Percentiles rank a stretch among this genome's conserved stretches.
Evolutionary conservation across 1,139 yeast genomes (phyloP).

Genomic region (Diutina catenulata): DNA sequence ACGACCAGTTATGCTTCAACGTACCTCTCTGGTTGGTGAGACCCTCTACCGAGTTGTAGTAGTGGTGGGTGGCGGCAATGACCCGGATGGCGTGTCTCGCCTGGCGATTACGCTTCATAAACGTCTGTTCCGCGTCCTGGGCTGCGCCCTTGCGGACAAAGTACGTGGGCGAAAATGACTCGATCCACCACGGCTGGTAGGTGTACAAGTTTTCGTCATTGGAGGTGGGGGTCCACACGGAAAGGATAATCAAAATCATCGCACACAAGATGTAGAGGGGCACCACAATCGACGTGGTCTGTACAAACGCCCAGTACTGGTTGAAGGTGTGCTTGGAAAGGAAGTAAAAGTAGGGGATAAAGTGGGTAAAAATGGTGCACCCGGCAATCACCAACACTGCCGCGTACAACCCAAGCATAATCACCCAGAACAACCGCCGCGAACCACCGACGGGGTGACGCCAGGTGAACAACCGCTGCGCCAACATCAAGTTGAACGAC

Average conservation of each 20-base stretch:
- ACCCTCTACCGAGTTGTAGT: conserved; percentile 31
- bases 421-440: conserved; percentile 37
- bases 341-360: conserved; percentile 51
- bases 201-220: conserved; percentile 44
- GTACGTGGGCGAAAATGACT: conserved; percentile 45
- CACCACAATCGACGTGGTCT: conserved; percentile 6
- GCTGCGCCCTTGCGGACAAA: conserved; percentile 40
- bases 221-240: conserved; percentile 43
- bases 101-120: conserved; percentile 36
- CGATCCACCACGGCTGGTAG: conserved; percentile 75
- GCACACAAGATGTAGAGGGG: neutral
- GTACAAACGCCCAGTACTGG: neutral
- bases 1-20: conserved; percentile 37
- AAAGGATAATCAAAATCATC: neutral
- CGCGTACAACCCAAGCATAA: conserved; percentile 41
- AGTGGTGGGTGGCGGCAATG: conserved; percentile 35
- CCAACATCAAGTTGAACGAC: conserved; percentile 52
- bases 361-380: conserved; percentile 51
- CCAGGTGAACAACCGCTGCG: conserved; percentile 75
- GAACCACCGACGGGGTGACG: conserved; percentile 72
- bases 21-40: conserved; percentile 32
- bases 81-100: conserved; percentile 41
- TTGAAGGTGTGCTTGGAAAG: conserved; percentile 13
- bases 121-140: conserved; percentile 37
- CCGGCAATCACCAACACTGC: conserved; percentile 43